Conservation (phyloP, 371 early-diverging fungal genomes). For the Syncephalastrum contaminatum region DNA sequence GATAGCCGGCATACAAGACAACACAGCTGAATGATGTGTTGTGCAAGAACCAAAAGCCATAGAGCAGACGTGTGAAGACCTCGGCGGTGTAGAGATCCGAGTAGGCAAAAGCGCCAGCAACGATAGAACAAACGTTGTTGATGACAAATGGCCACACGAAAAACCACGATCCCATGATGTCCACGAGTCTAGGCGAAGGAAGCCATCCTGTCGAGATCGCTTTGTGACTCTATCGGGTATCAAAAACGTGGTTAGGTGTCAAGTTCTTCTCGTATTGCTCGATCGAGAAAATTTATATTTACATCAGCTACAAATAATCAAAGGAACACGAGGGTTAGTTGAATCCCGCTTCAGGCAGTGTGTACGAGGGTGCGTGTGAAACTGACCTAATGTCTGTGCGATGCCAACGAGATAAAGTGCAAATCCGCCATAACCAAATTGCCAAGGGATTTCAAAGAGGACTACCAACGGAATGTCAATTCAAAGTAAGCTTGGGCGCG, state of each 20-base stretch:
- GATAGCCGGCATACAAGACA: slow-evolving; percentile 36
- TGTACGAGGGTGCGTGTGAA: too few relatives aligned
- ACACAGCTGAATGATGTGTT: slow-evolving; percentile 23
- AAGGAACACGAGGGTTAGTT: too few relatives aligned
- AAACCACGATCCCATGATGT: slow-evolving; percentile 32
- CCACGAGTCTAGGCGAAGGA: slow-evolving; percentile 39
- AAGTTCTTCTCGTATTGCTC: neutral
- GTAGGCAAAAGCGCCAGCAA: slow-evolving; percentile 37
- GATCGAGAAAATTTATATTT: too few relatives aligned
- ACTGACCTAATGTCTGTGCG: slow-evolving; percentile 20
- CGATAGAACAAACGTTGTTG: slow-evolving; percentile 36
- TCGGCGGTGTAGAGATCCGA: slow-evolving; percentile 23
- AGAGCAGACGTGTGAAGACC: slow-evolving; percentile 31
- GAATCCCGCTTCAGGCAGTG: too few relatives aligned
- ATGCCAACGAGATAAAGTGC: slow-evolving; percentile 29
- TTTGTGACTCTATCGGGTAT: slow-evolving; percentile 33
- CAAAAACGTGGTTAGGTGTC: neutral
- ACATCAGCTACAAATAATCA: too few relatives aligned
- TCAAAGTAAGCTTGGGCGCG: neutral
- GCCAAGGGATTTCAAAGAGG: slow-evolving; percentile 30
- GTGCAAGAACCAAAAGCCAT: slow-evolving; percentile 47
- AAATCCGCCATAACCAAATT: slow-evolving; percentile 28
- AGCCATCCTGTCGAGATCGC: slow-evolving; percentile 44
- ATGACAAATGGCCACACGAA: slow-evolving; percentile 36
- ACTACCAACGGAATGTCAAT: slow-evolving; percentile 5